These are phyloP conservation scores for Saccharomycopsis fibuligera DNA, from an alignment of 805 yeast genomes.

Conservation along the genomic window DNA sequence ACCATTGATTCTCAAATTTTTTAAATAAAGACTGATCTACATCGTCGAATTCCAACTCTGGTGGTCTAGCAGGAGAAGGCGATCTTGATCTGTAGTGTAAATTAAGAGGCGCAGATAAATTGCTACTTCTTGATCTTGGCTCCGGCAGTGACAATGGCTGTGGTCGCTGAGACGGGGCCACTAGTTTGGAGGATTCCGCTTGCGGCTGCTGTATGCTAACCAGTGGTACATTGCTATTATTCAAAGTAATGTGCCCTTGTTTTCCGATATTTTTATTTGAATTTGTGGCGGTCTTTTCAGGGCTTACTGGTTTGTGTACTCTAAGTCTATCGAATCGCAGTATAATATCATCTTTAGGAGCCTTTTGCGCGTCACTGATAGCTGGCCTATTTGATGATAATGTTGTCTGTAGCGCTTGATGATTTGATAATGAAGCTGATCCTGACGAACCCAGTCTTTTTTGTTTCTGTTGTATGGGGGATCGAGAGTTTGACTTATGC, in stretches of 20 bases:
- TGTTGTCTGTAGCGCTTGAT: too few species aligned
- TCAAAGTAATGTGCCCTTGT: background rate
- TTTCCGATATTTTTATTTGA: background rate
- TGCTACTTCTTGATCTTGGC: background rate
- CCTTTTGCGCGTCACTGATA: background rate
- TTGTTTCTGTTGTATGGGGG: conserved; percentile 6
- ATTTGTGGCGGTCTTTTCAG: background rate
- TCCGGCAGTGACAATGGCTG: background rate
- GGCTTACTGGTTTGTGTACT: too few species aligned
- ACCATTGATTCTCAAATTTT: background rate
- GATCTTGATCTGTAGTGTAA: conserved; percentile 12
- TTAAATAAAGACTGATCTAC: background rate
- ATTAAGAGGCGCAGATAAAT: conserved; percentile 3
- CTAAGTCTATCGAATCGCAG: background rate
- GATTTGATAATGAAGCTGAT: too few species aligned
- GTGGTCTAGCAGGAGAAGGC: conserved; percentile 6
- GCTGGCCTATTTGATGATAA: background rate
- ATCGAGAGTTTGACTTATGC: conserved; percentile 8
- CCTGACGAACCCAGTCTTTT: too few species aligned
- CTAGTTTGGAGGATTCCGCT: too few species aligned
- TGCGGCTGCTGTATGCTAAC: too few species aligned
- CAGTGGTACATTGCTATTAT: background rate
- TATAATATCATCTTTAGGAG: background rate
- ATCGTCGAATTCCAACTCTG: background rate
- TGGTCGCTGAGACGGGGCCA: too few species aligned